phyloP scores from a whole-genome alignment of 179 eudicot genomes.

The Vitellaria paradoxa region DNA sequence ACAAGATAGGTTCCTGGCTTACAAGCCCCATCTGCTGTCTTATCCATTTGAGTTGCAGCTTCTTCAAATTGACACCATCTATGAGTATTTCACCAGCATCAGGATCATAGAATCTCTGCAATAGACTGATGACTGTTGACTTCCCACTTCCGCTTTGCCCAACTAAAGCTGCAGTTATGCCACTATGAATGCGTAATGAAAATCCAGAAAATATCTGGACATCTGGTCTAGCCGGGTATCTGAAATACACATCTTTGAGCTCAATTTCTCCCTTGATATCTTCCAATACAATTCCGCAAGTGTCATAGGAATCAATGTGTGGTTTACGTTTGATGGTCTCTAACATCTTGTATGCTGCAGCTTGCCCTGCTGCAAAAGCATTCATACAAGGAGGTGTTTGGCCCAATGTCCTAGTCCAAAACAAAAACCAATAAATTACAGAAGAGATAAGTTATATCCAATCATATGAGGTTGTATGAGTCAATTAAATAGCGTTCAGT shows the following conservation, averaged over 20 bases:
- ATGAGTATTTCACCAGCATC: constrained; percentile 71
- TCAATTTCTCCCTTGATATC: constrained; percentile 75
- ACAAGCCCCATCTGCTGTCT: constrained; percentile 77
- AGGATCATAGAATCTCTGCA: constrained; percentile 91
- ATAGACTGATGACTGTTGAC: constrained; percentile 75
- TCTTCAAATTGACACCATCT: constrained; percentile 71
- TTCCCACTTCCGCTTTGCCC: constrained; percentile 97
- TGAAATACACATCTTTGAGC: constrained; percentile 64
- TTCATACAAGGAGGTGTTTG: constrained; percentile 68
- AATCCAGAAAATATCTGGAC: constrained; percentile 75
- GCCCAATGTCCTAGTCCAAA: constrained; percentile 73
- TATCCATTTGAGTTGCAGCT: constrained; percentile 57
- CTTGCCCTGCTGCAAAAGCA: constrained; percentile 84
- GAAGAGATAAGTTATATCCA: too few relatives aligned
- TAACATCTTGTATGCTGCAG: constrained; percentile 97
- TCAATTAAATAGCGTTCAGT: too few relatives aligned
- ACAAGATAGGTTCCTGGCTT: constrained; percentile 82
- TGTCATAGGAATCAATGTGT: constrained; percentile 57
- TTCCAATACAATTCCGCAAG: constrained; percentile 47
- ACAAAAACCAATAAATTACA: too few relatives aligned
- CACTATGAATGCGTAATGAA: constrained; percentile 51
- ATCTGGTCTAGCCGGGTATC: constrained; percentile 79
- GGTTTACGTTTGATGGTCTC: constrained; percentile 66
- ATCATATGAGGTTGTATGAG: too few relatives aligned
- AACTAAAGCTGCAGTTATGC: constrained; percentile 75